Conservation (phyloP, 257 asterid genomes). For the Plantago ovata region DNA sequence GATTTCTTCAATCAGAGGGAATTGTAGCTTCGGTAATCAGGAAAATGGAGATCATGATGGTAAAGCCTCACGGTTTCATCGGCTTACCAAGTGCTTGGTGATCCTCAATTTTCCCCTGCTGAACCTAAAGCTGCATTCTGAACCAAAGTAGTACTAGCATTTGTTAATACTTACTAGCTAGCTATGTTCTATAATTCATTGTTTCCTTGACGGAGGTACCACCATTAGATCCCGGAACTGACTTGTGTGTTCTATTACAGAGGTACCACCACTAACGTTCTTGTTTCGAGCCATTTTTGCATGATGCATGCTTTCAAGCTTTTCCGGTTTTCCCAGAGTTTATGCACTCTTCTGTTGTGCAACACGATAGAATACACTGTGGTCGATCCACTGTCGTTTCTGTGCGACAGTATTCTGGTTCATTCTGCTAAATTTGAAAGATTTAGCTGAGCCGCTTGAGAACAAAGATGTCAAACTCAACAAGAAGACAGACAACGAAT, state of each 20-base stretch:
- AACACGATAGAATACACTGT: too few relatives aligned
- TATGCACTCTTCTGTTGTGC: background rate
- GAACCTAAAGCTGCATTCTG: constrained; percentile 87
- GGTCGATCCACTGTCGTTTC: background rate
- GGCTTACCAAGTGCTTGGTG: constrained; percentile 69
- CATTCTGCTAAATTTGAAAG: too few relatives aligned
- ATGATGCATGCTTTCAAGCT: too few relatives aligned
- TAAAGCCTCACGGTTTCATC: constrained; percentile 39
- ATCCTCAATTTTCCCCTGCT: constrained; percentile 50
- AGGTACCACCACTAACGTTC: background rate
- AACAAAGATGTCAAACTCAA: too few relatives aligned
- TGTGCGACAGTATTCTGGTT: background rate
- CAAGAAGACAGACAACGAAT: background rate
- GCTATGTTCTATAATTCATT: background rate
- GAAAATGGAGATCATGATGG: constrained; percentile 18
- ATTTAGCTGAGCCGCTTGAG: too few relatives aligned
- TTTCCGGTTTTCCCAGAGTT: background rate
- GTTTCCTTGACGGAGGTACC: background rate
- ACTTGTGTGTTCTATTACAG: background rate
- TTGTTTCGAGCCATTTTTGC: too few relatives aligned
- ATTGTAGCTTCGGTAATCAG: constrained; percentile 26
- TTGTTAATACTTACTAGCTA: background rate
- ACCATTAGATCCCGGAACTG: too few relatives aligned
- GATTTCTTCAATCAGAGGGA: constrained; percentile 25
- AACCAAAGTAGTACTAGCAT: constrained; percentile 41